These are phyloP conservation scores for Kodamaea sagamina DNA, from an alignment of 805 yeast species.

Conservation along the genomic window DNA sequence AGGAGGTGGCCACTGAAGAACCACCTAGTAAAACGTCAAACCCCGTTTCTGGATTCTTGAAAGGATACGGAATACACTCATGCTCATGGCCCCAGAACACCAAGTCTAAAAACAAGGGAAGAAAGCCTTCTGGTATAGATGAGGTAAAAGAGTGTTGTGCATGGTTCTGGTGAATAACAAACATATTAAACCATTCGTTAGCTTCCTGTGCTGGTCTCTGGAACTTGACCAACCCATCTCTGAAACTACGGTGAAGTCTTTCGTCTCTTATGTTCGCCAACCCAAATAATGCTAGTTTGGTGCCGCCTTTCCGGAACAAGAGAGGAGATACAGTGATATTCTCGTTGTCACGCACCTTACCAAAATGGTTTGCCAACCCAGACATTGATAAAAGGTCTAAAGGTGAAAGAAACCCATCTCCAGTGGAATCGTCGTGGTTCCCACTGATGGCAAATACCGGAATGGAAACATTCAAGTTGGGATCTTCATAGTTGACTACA, in stretches of 20 bases:
- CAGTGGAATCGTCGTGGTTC: conserved; percentile 96
- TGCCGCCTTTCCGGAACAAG: conserved; percentile 76
- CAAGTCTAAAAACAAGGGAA: conserved; percentile 80
- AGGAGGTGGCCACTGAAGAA: conserved; percentile 87
- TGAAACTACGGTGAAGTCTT: conserved; percentile 75
- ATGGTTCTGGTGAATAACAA: conserved; percentile 93
- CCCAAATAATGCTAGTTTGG: conserved; percentile 86
- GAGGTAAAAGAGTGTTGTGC: conserved; percentile 77
- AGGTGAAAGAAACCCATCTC: conserved; percentile 79
- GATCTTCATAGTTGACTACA: conserved; percentile 85
- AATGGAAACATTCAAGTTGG: conserved; percentile 81
- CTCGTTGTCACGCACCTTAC: conserved; percentile 75
- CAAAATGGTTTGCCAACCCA: conserved; percentile 89
- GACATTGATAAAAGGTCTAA: conserved; percentile 79
- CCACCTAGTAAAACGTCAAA: conserved; percentile 90
- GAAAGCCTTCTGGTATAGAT: conserved; percentile 78
- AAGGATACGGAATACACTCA: conserved; percentile 79
- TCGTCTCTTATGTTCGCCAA: conserved; percentile 89
- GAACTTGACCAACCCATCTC: conserved; percentile 78
- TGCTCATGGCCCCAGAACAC: conserved; percentile 98
- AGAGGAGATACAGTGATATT: conserved; percentile 73
- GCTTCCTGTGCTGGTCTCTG: conserved; percentile 61
- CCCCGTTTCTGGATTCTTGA: conserved; percentile 56
- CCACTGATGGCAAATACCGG: conserved; percentile 94
- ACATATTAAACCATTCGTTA: conserved; percentile 77